Percentiles rank a stretch among this genome's conserved stretches.
Conservation (phyloP, 108 stramenopile genomes). For the Nannochloropsis gaditana region DNA sequence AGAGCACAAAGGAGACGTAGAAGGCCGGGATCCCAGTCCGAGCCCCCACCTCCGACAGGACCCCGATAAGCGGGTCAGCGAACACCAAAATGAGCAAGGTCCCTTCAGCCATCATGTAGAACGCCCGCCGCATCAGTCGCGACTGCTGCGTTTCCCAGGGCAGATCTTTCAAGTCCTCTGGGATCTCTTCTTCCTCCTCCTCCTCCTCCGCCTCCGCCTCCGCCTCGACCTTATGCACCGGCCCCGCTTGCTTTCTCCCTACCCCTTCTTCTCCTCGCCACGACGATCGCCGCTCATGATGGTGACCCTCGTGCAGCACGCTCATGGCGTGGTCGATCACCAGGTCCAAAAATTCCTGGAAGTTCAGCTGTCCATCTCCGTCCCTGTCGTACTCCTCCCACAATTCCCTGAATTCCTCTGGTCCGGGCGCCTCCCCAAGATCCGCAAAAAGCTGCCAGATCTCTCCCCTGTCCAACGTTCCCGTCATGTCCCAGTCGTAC, state of each 20-base stretch:
- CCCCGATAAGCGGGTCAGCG: constrained; percentile 94
- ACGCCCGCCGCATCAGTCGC: constrained; percentile 64
- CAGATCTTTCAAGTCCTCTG: constrained; percentile 15
- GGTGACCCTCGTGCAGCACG: not conserved
- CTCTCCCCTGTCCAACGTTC: constrained; percentile 65
- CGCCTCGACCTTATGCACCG: not conserved
- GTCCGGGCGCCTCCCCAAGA: constrained; percentile 64
- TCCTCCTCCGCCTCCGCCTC: not conserved
- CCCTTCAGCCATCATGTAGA: constrained; percentile 72
- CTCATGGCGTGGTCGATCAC: not conserved
- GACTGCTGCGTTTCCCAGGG: constrained; percentile 9
- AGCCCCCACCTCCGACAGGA: constrained; percentile 76
- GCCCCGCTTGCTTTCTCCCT: not conserved
- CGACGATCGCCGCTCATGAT: not conserved
- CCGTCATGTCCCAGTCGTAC: constrained; percentile 73
- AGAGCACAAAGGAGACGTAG: constrained; percentile 92
- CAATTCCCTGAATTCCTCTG: constrained; percentile 43
- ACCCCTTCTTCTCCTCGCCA: not conserved
- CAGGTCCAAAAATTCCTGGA: not conserved
- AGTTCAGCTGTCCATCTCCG: not conserved
- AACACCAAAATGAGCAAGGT: constrained; percentile 79
- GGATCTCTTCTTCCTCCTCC: not conserved
- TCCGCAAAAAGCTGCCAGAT: constrained; percentile 65
- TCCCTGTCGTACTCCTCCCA: constrained; percentile 13
- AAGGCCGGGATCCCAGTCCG: constrained; percentile 69